Conservation (phyloP, 305 asterid genomes). For the Vinca major region DNA sequence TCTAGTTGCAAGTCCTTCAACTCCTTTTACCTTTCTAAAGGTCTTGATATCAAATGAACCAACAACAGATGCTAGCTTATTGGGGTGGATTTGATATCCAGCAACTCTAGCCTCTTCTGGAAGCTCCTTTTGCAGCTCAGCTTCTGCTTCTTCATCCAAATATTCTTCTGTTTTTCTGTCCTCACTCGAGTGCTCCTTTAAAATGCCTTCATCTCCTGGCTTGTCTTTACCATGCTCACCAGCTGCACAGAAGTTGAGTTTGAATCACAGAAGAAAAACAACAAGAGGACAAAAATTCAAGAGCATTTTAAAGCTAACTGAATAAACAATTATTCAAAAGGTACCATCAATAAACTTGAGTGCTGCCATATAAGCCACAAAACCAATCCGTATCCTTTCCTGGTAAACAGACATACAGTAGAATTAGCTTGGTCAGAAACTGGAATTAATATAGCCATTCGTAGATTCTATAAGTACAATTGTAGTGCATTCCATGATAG, state of each 20-base stretch:
- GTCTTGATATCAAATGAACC: conserved; percentile 69
- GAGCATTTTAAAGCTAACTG: conserved; percentile 4
- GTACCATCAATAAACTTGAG: conserved; percentile 82
- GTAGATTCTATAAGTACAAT: neutral
- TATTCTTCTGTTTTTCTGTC: conserved; percentile 10
- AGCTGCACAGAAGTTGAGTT: conserved; percentile 24
- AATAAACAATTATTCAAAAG: conserved; percentile 12
- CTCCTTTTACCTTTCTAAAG: conserved; percentile 56
- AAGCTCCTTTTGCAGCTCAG: conserved; percentile 42
- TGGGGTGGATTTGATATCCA: conserved; percentile 67
- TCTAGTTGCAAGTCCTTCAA: conserved; percentile 61
- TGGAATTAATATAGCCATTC: neutral
- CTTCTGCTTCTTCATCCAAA: conserved; percentile 34
- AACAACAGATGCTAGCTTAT: conserved; percentile 75
- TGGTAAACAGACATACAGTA: conserved; percentile 25
- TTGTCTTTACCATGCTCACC: conserved; percentile 29
- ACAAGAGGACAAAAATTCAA: conserved; percentile 3
- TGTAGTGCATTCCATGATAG: neutral
- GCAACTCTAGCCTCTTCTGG: conserved; percentile 64
- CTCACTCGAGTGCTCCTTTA: conserved; percentile 4
- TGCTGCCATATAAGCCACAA: conserved; percentile 74
- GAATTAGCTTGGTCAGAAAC: conserved; percentile 18
- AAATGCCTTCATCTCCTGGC: neutral
- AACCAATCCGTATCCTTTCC: conserved; percentile 71
- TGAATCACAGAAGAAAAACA: conserved; percentile 4